Conservation (phyloP, 1,139 yeast species). For the Chernovozyma aurita region DNA sequence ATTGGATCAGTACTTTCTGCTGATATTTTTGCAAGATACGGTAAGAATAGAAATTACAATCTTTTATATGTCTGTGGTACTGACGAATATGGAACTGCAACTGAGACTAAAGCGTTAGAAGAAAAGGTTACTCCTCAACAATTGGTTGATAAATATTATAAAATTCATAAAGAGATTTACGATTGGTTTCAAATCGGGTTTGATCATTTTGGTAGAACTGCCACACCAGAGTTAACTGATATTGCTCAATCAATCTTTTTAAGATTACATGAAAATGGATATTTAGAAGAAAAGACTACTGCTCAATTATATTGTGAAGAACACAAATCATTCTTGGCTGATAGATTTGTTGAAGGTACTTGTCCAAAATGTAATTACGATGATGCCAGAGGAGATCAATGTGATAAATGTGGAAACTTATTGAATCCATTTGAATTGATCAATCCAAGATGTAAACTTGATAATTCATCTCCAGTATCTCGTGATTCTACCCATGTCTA, state of each 20-base stretch:
- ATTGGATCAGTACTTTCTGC: conserved; percentile 94
- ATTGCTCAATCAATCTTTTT: conserved; percentile 91
- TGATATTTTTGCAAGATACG: conserved; percentile 88
- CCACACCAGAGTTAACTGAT: conserved; percentile 86
- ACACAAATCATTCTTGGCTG: conserved; percentile 91
- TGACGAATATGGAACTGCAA: conserved; percentile 98
- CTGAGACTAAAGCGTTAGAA: conserved; percentile 96
- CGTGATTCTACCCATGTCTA: conserved; percentile 83
- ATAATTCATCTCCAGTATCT: conserved; percentile 73
- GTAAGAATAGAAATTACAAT: conserved; percentile 85
- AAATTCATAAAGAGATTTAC: conserved; percentile 82
- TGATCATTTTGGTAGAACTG: conserved; percentile 94
- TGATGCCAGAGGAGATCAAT: conserved; percentile 99
- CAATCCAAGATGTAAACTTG: conserved; percentile 93
- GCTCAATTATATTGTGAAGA: conserved; percentile 88
- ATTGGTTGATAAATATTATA: conserved; percentile 86
- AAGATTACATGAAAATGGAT: conserved; percentile 69
- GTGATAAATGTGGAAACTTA: conserved; percentile 91
- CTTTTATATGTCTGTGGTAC: conserved; percentile 91
- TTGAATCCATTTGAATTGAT: conserved; percentile 90
- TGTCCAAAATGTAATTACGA: conserved; percentile 94
- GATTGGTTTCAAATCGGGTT: conserved; percentile 96
- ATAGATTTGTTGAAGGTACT: conserved; percentile 93
- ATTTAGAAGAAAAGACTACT: conserved; percentile 79
- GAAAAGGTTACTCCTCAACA: conserved; percentile 85